Conservation (phyloP, 768 basidiomycete genomes). For the Nidularia pulvinata region DNA sequence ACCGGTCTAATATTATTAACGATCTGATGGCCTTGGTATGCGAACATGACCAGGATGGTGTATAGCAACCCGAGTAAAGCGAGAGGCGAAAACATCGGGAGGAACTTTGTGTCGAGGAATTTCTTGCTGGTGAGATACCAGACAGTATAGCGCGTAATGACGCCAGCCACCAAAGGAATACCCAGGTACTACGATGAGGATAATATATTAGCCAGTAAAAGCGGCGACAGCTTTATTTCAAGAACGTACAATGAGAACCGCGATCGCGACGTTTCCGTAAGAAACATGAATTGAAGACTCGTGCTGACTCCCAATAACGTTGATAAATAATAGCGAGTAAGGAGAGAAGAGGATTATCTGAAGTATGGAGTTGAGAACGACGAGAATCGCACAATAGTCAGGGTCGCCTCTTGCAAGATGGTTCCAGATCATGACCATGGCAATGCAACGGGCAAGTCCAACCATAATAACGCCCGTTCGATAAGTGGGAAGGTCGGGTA, state of each 20-base stretch:
- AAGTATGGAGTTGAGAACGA: conserved; percentile 77
- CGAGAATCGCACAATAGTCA: conserved; percentile 79
- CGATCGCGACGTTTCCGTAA: conserved; percentile 62
- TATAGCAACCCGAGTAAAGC: conserved; percentile 79
- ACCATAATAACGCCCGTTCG: conserved; percentile 84
- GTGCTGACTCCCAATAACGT: conserved; percentile 55
- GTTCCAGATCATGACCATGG: conserved; percentile 87
- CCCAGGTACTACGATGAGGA: conserved; percentile 63
- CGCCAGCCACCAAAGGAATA: conserved; percentile 73
- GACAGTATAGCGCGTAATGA: conserved; percentile 63
- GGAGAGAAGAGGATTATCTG: conserved; percentile 82
- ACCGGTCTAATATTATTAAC: conserved; percentile 73
- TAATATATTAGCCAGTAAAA: neutral
- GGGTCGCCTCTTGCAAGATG: conserved; percentile 66
- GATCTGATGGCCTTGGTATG: conserved; percentile 68
- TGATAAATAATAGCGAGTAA: conserved; percentile 71
- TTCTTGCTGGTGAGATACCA: conserved; percentile 40
- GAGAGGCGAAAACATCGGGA: conserved; percentile 69
- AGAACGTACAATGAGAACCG: conserved; percentile 66
- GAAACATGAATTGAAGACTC: conserved; percentile 39
- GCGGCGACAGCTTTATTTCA: neutral
- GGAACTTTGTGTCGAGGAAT: conserved; percentile 57
- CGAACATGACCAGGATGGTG: conserved; percentile 78
- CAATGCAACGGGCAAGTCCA: conserved; percentile 71
- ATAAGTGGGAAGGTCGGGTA: conserved; percentile 77